A percentile compares a stretch with the other conserved stretches of the same genome.
Evolutionary conservation across 345 rosid genomes (phyloP).

Genomic region (Hibiscus syriacus): DNA sequence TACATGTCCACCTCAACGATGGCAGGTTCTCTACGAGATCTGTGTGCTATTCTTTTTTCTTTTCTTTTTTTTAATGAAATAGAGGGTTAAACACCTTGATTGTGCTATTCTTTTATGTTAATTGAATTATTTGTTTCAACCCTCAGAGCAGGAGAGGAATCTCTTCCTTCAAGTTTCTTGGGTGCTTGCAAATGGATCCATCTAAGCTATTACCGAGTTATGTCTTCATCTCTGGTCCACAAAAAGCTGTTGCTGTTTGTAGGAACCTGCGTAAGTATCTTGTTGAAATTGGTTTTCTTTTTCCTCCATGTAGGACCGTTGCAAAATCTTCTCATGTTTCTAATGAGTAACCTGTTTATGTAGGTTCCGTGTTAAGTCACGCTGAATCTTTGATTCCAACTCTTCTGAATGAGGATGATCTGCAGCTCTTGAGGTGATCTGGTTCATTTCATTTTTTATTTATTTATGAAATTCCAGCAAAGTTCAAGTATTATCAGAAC

Average conservation of each 20-base stretch:
- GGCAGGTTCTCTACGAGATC: background rate
- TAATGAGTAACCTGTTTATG: constrained; percentile 23
- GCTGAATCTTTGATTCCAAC: too few species aligned
- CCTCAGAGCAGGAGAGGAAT: constrained; percentile 86
- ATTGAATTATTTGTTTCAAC: constrained; percentile 17
- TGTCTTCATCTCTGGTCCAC: too few species aligned
- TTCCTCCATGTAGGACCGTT: background rate
- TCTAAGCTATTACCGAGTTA: constrained; percentile 46
- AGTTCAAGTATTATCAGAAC: background rate
- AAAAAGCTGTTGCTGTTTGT: too few species aligned
- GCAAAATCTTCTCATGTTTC: background rate
- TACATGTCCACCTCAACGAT: constrained; percentile 15
- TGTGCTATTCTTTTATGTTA: background rate
- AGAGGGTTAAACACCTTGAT: too few species aligned
- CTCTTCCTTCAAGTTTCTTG: constrained; percentile 66
- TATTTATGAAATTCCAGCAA: background rate
- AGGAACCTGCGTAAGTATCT: too few species aligned
- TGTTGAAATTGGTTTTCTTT: background rate
- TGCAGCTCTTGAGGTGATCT: constrained; percentile 64
- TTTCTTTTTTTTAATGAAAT: too few species aligned
- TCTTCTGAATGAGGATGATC: constrained; percentile 62
- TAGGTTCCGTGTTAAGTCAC: constrained; percentile 88
- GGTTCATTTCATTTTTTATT: constrained; percentile 1
- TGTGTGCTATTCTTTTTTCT: too few species aligned
- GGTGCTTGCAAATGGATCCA: constrained; percentile 62